Evolutionary conservation across 177 flowering plant species (phyloP).

Genomic region (Vitis hybrid): DNA sequence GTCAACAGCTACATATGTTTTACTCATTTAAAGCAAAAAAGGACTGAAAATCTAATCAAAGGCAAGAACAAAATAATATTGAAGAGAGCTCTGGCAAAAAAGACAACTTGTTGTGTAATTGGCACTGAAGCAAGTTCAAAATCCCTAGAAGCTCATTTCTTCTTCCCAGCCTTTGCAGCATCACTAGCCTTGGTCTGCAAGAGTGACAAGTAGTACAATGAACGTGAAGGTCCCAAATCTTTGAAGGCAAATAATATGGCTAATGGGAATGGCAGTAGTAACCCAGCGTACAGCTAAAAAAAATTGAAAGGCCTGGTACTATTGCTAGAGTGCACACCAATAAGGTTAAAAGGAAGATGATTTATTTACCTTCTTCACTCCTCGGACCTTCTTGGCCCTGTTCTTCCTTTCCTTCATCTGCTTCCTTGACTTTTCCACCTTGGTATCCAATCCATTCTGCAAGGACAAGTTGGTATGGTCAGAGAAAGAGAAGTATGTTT

Average conservation of each 20-base stretch:
- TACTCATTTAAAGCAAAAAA: too few relatives aligned
- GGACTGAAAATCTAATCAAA: background rate
- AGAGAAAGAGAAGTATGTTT: too few relatives aligned
- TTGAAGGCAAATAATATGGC: too few relatives aligned
- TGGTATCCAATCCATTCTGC: conserved; percentile 81
- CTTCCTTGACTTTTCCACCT: conserved; percentile 77
- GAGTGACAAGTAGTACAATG: background rate
- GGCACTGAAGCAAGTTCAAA: background rate
- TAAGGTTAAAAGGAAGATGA: too few relatives aligned
- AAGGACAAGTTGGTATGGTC: background rate
- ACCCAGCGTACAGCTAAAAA: too few relatives aligned
- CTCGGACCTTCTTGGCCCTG: conserved; percentile 79
- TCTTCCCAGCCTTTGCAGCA: conserved; percentile 58
- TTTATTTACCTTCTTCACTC: conserved; percentile 68
- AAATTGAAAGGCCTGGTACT: too few relatives aligned
- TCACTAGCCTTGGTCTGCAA: conserved; percentile 56
- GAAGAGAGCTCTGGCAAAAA: background rate
- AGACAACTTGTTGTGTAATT: background rate
- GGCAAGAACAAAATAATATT: background rate
- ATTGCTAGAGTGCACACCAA: too few relatives aligned
- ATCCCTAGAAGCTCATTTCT: conserved; percentile 34
- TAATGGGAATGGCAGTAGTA: too few relatives aligned
- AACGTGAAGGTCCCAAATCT: background rate
- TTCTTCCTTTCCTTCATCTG: conserved; percentile 90
- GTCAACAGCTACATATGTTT: too few relatives aligned